Percentiles rank a stretch among this genome's conserved stretches.
These are phyloP conservation scores for Borealophlyctis nickersoniae DNA, from an alignment of 192 early-diverging fungal species.

Conservation along the genomic window DNA sequence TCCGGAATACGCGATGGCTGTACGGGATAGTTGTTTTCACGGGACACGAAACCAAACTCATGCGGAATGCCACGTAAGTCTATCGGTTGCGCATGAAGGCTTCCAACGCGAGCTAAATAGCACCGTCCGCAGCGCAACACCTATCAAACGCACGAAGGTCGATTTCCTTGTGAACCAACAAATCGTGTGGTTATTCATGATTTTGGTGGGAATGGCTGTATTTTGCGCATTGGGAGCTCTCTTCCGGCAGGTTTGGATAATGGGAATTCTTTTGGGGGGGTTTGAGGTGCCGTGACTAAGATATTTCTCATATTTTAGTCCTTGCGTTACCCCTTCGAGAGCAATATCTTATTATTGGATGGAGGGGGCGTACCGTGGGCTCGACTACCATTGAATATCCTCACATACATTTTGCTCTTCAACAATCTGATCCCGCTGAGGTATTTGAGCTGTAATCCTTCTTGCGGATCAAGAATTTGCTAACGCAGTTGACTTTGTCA, in stretches of 20 bases:
- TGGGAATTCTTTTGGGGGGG: no score
- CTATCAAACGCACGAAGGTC: conserved; percentile 91
- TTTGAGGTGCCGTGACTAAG: no score
- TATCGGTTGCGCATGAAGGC: neutral
- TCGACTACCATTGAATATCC: conserved; percentile 57
- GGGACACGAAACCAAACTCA: conserved; percentile 96
- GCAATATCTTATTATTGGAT: conserved; percentile 26
- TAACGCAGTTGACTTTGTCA: conserved; percentile 16
- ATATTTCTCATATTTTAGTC: no score
- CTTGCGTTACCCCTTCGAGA: conserved; percentile 26
- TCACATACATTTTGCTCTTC: conserved; percentile 97
- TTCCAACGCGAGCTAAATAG: neutral
- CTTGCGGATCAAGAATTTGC: neutral
- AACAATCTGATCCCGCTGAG: conserved; percentile 99
- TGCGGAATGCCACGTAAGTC: conserved; percentile 79
- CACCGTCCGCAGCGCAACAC: conserved; percentile 56
- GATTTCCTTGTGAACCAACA: conserved; percentile 90
- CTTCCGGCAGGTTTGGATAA: conserved; percentile 29
- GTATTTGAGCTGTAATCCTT: no score
- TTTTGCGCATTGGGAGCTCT: conserved; percentile 81
- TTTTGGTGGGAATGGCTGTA: conserved; percentile 78
- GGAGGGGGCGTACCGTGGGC: neutral
- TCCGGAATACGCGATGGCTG: conserved; percentile 93
- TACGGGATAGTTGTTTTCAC: conserved; percentile 98
- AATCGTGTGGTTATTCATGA: conserved; percentile 88